Evolutionary conservation across 1,284 basidiomycete genomes (phyloP), one percentile per base, ranked within the genome.

Genomic region (Laetiporus sulphureus): DNA sequence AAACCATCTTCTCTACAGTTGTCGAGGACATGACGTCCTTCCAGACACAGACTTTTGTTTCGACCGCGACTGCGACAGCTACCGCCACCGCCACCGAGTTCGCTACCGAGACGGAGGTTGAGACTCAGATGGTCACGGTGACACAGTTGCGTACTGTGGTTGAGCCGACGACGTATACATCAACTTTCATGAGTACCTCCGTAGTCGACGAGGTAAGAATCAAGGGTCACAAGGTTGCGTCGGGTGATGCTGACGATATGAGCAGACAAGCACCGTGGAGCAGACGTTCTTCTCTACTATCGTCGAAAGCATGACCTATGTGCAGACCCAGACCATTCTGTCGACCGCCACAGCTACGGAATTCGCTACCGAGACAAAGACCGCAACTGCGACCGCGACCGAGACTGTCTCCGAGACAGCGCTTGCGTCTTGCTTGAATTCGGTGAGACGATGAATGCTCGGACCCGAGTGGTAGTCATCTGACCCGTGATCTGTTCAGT

Each of bases 191-290:
- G 39, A 69, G 65, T 56, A 82, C 79, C 22, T 48, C 72, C 47
- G 68, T 79, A 57, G 71, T 77, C 43, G 72, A 82, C 57, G 73
- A 77, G 50, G 73, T 75, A 23, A 5, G 41, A 36, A 2, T 16
- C 13, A 30, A 13, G 20, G 19, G 25, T n/a, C 7, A 10, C 7
- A 11, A 11, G 16, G 3, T 19, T 5, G 15, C 12, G 24, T 3
- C 13, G 2, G 16, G 8, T 15, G 25, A 46, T 33, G 27, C 6
- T 25, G 4, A 23, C 19, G 7, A 15, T 21, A 20, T n/a, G 2
- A 33, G 18, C 42, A 75, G 73, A 79, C 77, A 32, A 61, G 69
- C 65, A 81, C 77, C 5, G 43, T 77, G 41, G 60, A 73, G 52
- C 64, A 73, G 54, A 80, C 77, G 6, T 38, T 72, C 48, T 75